These are phyloP conservation scores for Syzygium oleosum DNA, from an alignment of 345 rosid genomes.

Conservation along the genomic window DNA sequence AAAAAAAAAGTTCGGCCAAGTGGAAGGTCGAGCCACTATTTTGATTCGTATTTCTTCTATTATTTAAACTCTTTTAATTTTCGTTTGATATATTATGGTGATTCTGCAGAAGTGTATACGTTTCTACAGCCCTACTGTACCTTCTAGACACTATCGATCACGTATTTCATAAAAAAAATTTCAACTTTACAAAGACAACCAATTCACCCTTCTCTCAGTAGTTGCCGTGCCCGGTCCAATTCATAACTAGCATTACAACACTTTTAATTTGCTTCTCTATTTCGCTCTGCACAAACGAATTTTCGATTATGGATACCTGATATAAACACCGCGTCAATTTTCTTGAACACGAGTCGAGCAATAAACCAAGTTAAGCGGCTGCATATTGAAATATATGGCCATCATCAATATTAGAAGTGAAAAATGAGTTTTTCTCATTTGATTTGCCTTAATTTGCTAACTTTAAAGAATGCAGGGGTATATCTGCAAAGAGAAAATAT, in stretches of 20 bases:
- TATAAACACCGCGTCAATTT: background rate
- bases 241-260: background rate
- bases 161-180: background rate
- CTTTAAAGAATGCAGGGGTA: background rate
- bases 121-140: background rate
- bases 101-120: background rate
- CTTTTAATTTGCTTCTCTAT: background rate
- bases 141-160: background rate
- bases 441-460: background rate
- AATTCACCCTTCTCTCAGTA: background rate
- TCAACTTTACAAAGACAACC: background rate
- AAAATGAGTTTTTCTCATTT: background rate
- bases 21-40: background rate
- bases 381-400: background rate
- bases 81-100: background rate
- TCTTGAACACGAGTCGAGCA: background rate
- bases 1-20: background rate
- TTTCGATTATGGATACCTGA: background rate
- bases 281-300: background rate
- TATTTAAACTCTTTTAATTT: background rate
- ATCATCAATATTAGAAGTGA: background rate
- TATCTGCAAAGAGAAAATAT: background rate
- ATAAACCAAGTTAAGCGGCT: background rate
- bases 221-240: background rate
- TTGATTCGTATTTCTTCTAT: accelerated